These are phyloP conservation scores for Scorias spongiosa DNA, from an alignment of 2,329 filamentous ascomycete genomes.

Conservation along the genomic window DNA sequence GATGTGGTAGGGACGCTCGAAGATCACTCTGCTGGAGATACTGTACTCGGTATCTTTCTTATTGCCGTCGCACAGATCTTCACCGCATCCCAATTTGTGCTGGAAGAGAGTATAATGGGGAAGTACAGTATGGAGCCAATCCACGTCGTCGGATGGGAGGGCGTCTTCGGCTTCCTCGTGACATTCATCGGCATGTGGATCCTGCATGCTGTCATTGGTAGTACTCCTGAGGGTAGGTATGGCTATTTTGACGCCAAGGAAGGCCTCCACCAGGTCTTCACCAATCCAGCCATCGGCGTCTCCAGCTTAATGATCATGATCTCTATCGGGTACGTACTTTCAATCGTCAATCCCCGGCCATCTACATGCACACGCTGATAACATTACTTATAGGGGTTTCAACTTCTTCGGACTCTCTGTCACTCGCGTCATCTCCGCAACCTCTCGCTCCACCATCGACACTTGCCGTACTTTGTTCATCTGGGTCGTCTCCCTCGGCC, in stretches of 20 bases:
- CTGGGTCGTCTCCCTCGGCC: slow-evolving; percentile 82
- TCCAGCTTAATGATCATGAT: slow-evolving; percentile 90
- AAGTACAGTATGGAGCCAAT: slow-evolving; percentile 69
- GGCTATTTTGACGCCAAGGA: slow-evolving; percentile 87
- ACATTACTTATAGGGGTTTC: slow-evolving; percentile 53
- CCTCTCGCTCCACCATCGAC: slow-evolving; percentile 88
- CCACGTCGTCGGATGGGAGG: slow-evolving; percentile 90
- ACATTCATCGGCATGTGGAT: slow-evolving; percentile 68
- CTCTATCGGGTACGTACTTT: slow-evolving; percentile 65
- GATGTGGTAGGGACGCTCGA: slow-evolving; percentile 22
- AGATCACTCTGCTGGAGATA: slow-evolving; percentile 45
- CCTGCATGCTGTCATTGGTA: slow-evolving; percentile 62
- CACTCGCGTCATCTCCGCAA: slow-evolving; percentile 77
- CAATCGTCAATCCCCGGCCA: background rate
- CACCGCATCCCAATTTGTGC: slow-evolving; percentile 87
- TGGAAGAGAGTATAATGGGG: slow-evolving; percentile 86
- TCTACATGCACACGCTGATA: slow-evolving; percentile 4
- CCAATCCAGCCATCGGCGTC: slow-evolving; percentile 53
- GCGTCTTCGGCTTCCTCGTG: slow-evolving; percentile 71
- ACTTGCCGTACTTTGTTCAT: slow-evolving; percentile 96
- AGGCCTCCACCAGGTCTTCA: slow-evolving; percentile 66
- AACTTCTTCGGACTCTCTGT: slow-evolving; percentile 97
- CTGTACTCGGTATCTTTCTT: slow-evolving; percentile 69
- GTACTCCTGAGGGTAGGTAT: slow-evolving; percentile 54
- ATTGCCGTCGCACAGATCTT: slow-evolving; percentile 95